Evolutionary conservation across 805 yeast genomes (phyloP), one percentile per base, ranked within the genome.

Genomic region (Zygoascus tannicola): DNA sequence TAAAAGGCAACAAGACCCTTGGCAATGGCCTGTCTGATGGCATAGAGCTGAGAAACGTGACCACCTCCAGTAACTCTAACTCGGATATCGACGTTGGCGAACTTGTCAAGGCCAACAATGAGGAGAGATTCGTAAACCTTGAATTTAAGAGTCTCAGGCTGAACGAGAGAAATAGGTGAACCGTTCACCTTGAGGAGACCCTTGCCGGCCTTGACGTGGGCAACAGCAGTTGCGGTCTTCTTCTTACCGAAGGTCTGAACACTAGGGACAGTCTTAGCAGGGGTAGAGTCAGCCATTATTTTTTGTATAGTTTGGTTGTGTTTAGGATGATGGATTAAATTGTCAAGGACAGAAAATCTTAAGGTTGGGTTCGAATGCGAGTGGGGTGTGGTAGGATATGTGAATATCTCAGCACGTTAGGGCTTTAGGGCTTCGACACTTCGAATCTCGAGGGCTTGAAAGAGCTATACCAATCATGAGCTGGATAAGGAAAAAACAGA

Each of bases 1-100:
- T 90, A 94, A 87, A 85, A 92, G 70, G 98, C 97, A 72, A 92
- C 85, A 70, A 92, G 81, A 74, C 98, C 98, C 80, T 92, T 92
- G 67, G 98, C 97, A 72, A 92, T 85, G 58, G 98, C 98, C 65
- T 92, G 98, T 81, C 98, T 90, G 76, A 92, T 92, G 63, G 98
- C 98, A 80, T 92, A 92, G 60, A 92, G 94, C 80, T 92, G 98
- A 57, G 97, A 90, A 62, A 90, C 97, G 83, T 92, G 98, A 78
- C 98, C 98, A 87, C 98, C 98, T 75, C 98, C 98, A 69, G 95
- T 80, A 69, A 92, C 97, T 74, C 92, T 82, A 70, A 92, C 94
- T 80, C 97, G 90, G 77, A 92, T 86, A 76, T 92, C 98, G 66
- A 92, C 82, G 80, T 81, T 81, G 73, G 94, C 90, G 77, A 87